Conservation (phyloP, 306 rosid species). For the Vigna reflexopilosa region DNA sequence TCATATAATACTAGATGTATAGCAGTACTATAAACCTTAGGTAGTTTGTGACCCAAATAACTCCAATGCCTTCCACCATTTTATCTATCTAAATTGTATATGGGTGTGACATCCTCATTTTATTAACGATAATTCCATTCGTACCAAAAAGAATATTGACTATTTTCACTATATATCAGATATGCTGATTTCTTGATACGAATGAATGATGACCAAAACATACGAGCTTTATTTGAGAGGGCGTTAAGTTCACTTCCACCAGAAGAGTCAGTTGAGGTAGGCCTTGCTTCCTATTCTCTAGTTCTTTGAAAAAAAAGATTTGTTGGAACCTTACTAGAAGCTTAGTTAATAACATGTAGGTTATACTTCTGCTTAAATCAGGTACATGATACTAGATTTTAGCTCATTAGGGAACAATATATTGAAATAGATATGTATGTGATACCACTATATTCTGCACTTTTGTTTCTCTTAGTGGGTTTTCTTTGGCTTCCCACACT, state of each 20-base stretch:
- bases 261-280: slow-evolving; percentile 86
- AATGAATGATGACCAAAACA: slow-evolving; percentile 91
- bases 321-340: neutral
- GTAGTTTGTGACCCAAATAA: too few species aligned
- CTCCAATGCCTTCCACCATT: too few species aligned
- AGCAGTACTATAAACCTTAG: too few species aligned
- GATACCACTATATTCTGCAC: neutral
- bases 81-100: neutral
- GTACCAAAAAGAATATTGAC: neutral
- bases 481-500: too few species aligned
- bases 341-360: neutral
- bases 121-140: neutral
- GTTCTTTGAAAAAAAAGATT: slow-evolving; percentile 15
- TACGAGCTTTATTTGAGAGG: slow-evolving; percentile 96
- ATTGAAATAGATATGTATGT: slow-evolving; percentile 9
- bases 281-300: slow-evolving; percentile 19
- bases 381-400: slow-evolving; percentile 19
- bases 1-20: too few species aligned
- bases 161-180: slow-evolving; percentile 58
- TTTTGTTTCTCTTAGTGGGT: too few species aligned
- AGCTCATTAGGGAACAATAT: neutral
- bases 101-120: slow-evolving; percentile 8
- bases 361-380: slow-evolving; percentile 8
- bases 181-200: slow-evolving; percentile 96
- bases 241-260: slow-evolving; percentile 86